A percentile compares a stretch with the other conserved stretches of the same genome.
Evolutionary conservation across 2,329 filamentous ascomycete species (phyloP).

Genomic region (Penicillium paneum): DNA sequence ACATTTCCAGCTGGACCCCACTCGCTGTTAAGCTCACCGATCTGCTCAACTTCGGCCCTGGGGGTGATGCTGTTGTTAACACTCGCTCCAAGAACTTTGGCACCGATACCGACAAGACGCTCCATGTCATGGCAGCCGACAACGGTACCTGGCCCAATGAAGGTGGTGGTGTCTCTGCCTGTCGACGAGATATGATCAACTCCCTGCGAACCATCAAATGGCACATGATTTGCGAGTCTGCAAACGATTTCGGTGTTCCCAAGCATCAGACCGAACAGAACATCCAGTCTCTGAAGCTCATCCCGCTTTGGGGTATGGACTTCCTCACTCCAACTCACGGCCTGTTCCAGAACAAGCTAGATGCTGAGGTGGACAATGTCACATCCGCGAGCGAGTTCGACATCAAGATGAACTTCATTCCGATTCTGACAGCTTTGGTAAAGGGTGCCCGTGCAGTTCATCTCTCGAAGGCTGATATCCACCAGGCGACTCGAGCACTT

Average conservation of each 20-base stretch:
- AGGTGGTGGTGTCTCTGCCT: conserved; percentile 55
- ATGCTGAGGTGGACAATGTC: conserved; percentile 51
- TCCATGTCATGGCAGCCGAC: conserved; percentile 53
- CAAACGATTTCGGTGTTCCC: conserved; percentile 55
- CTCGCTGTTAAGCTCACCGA: conserved; percentile 52
- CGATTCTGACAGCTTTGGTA: conserved; percentile 51
- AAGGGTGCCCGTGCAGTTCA: conserved; percentile 49
- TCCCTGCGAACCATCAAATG: conserved; percentile 53
- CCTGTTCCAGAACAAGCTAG: conserved; percentile 53
- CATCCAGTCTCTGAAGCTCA: conserved; percentile 53
- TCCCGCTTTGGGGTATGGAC: conserved; percentile 56
- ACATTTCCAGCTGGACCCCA: conserved; percentile 53
- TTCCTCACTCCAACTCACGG: conserved; percentile 53
- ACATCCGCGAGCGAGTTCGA: conserved; percentile 46
- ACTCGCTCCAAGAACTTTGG: conserved; percentile 50
- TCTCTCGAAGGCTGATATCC: conserved; percentile 43
- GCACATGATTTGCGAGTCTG: conserved; percentile 55
- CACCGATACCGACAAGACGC: conserved; percentile 47
- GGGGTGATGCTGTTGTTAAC: conserved; percentile 53
- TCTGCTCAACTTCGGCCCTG: conserved; percentile 52
- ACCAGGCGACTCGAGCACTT: conserved; percentile 49
- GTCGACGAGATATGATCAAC: conserved; percentile 55
- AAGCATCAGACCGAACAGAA: conserved; percentile 56
- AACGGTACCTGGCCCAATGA: conserved; percentile 54
- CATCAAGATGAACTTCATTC: conserved; percentile 54